These are phyloP conservation scores for Phytophthora idaei DNA, from an alignment of 352 stramenopile genomes.

Conservation along the genomic window DNA sequence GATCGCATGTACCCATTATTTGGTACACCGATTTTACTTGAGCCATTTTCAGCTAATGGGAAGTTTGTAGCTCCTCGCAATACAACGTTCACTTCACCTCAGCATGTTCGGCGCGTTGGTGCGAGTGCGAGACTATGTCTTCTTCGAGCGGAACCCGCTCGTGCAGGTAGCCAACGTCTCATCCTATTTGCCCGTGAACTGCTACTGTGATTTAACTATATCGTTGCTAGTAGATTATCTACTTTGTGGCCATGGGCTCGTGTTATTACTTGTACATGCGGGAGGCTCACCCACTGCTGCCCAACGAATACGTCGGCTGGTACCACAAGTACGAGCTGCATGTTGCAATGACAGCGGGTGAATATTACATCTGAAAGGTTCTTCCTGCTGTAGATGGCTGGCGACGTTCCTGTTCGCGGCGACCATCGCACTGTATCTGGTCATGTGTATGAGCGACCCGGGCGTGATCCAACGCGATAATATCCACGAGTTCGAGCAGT, in stretches of 20 bases:
- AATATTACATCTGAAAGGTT: neutral
- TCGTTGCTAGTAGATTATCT: conserved; percentile 61
- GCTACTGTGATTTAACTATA: conserved; percentile 2
- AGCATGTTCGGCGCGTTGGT: conserved; percentile 33
- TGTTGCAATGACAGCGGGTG: neutral
- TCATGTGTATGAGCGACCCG: conserved; percentile 73
- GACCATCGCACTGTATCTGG: conserved; percentile 66
- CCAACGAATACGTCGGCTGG: conserved; percentile 61
- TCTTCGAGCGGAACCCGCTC: conserved; percentile 71
- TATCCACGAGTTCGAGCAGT: conserved; percentile 54
- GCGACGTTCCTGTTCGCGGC: conserved; percentile 55
- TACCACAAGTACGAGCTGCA: conserved; percentile 61
- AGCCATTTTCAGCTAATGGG: conserved; percentile 15
- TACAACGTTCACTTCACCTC: conserved; percentile 10
- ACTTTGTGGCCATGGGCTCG: conserved; percentile 70
- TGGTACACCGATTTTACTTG: conserved; percentile 19
- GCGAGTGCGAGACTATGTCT: conserved; percentile 60
- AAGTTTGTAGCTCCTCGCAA: conserved; percentile 6
- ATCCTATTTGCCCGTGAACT: neutral
- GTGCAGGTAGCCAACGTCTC: conserved; percentile 50
- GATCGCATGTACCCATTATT: conserved; percentile 24
- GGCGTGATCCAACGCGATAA: conserved; percentile 74
- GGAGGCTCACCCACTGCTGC: conserved; percentile 64
- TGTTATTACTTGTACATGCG: conserved; percentile 77
- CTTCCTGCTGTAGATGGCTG: conserved; percentile 41